Evolutionary conservation across 495 filamentous ascomycete genomes (phyloP).

Genomic region (Penicillium subrubescens): DNA sequence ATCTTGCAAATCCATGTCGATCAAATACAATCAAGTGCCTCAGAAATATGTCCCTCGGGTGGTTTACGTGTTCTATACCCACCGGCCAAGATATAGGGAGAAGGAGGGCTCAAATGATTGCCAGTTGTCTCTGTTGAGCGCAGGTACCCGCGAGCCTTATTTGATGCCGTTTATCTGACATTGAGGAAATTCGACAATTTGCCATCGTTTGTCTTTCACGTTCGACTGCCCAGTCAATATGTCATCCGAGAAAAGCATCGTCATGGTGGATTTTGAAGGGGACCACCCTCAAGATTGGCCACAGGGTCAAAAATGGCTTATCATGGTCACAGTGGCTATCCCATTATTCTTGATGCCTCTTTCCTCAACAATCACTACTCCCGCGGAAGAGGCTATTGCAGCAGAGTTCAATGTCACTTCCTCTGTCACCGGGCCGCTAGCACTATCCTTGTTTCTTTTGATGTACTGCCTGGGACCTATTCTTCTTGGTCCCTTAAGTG

Average conservation of each 20-base stretch:
- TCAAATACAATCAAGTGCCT: neutral
- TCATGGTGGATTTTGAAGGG: slow-evolving; percentile 12
- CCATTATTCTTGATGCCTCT: slow-evolving; percentile 29
- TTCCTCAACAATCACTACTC: slow-evolving; percentile 65
- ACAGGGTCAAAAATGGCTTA: slow-evolving; percentile 7
- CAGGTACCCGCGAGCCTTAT: neutral
- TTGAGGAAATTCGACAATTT: too few relatives aligned
- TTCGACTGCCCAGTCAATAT: neutral
- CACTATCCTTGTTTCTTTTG: slow-evolving; percentile 51
- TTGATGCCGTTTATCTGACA: neutral
- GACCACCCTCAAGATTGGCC: slow-evolving; percentile 20
- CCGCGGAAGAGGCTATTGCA: slow-evolving; percentile 52
- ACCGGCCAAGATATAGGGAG: neutral
- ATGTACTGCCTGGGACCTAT: slow-evolving; percentile 50
- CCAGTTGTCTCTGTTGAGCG: neutral
- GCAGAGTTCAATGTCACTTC: slow-evolving; percentile 57
- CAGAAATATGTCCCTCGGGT: neutral
- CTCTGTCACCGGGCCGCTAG: slow-evolving; percentile 51
- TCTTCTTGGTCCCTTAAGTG: slow-evolving; percentile 58
- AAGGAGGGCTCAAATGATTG: neutral
- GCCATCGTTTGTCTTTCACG: neutral
- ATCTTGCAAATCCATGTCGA: neutral
- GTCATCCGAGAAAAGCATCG: neutral
- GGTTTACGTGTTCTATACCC: neutral
- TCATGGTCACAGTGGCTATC: slow-evolving; percentile 13